phyloP scores from a whole-genome alignment of 2,329 filamentous ascomycete genomes.

The Fusarium praegraminearum region DNA sequence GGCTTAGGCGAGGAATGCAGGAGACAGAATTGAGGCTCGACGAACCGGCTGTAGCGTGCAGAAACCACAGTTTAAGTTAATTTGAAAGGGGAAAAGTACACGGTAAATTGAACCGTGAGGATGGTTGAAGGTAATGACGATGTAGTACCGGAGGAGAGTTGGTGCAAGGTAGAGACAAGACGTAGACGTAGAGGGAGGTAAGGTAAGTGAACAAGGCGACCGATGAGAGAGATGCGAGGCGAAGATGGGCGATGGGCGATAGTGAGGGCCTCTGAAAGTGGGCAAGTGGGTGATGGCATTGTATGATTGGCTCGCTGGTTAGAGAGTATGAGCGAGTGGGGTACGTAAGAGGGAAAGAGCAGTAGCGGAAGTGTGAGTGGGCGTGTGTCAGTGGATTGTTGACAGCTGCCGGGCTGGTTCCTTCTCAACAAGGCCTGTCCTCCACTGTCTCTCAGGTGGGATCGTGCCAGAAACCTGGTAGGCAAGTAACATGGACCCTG shows the following conservation, averaged over 20 bases:
- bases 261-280: constrained; percentile 42
- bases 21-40: constrained; percentile 43
- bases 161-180: constrained; percentile 31
- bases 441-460: constrained; percentile 42
- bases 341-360: constrained; percentile 39
- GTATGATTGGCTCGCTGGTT: constrained; percentile 13
- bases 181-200: constrained; percentile 28
- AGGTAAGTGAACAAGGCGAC: constrained; percentile 41
- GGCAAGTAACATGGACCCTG: constrained; percentile 30
- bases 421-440: constrained; percentile 42
- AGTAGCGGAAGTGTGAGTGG: constrained; percentile 37
- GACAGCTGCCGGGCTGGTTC: constrained; percentile 47
- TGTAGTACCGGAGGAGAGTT: constrained; percentile 34
- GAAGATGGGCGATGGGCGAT: constrained; percentile 44
- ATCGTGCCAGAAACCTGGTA: constrained; percentile 44
- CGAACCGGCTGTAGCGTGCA: constrained; percentile 26
- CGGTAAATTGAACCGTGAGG: constrained; percentile 31
- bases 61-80: constrained; percentile 27
- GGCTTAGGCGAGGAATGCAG: constrained; percentile 40
- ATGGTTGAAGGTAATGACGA: constrained; percentile 38
- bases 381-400: constrained; percentile 43
- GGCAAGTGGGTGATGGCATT: constrained; percentile 27
- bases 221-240: constrained; percentile 45
- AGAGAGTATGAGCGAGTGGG: constrained; percentile 33
- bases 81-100: constrained; percentile 11